Evolutionary conservation across 2,329 filamentous ascomycete genomes (phyloP).

Genomic region (Talaromyces amestolkiae): DNA sequence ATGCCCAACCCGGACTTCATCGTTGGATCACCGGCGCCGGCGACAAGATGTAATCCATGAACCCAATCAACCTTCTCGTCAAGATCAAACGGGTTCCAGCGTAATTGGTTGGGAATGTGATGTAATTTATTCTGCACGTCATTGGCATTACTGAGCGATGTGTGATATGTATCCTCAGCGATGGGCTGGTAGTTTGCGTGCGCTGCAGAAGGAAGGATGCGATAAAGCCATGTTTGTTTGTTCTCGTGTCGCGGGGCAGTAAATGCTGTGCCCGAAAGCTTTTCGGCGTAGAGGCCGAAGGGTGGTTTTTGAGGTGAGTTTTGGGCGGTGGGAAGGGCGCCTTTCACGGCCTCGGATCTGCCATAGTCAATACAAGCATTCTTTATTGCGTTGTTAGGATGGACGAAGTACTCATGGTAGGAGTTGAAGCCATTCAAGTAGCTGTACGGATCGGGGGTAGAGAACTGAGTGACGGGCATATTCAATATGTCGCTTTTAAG

Average conservation of each 20-base stretch:
- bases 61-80: conserved; percentile 68
- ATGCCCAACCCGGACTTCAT: conserved; percentile 78
- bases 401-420: conserved; percentile 65
- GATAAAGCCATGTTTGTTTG: conserved; percentile 70
- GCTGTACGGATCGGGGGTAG: conserved; percentile 64
- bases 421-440: conserved; percentile 77
- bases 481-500: background rate
- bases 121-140: conserved; percentile 52
- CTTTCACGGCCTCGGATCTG: conserved; percentile 73
- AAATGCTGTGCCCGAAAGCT: conserved; percentile 70
- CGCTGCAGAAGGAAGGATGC: conserved; percentile 63
- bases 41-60: conserved; percentile 67
- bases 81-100: conserved; percentile 76
- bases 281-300: conserved; percentile 78
- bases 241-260: conserved; percentile 68
- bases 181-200: conserved; percentile 52
- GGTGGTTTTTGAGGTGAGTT: conserved; percentile 82
- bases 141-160: conserved; percentile 39
- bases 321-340: conserved; percentile 69
- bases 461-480: conserved; percentile 66
- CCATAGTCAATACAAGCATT: background rate
- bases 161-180: conserved; percentile 48
- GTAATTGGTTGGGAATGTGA: conserved; percentile 75
- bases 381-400: background rate
- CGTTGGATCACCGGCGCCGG: conserved; percentile 74